Evolutionary conservation across 257 asterid genomes (phyloP).

Genomic region (Euphrasia confusa): DNA sequence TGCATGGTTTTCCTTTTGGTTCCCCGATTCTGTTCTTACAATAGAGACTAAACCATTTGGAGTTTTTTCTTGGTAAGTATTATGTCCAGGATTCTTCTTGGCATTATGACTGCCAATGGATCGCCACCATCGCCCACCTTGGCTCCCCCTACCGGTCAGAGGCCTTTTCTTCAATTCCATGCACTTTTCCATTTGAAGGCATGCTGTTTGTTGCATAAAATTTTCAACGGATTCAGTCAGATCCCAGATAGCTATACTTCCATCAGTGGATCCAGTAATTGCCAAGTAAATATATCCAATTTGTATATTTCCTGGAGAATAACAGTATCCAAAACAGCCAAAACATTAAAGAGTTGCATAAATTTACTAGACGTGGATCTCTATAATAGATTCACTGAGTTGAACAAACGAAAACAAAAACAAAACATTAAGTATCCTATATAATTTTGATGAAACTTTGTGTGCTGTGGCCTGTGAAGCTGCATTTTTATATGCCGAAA

Average conservation of each 20-base stretch:
- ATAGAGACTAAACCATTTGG: slow-evolving; percentile 26
- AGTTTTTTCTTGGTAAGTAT: slow-evolving; percentile 24
- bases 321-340: slow-evolving; percentile 14
- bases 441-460: not conserved
- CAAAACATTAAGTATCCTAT: not conserved
- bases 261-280: slow-evolving; percentile 86
- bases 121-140: slow-evolving; percentile 90
- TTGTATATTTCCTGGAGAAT: slow-evolving; percentile 33
- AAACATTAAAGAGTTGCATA: slow-evolving; percentile 18
- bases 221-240: slow-evolving; percentile 64
- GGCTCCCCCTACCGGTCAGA: slow-evolving; percentile 97
- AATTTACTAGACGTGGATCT: not conserved
- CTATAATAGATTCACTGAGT: slow-evolving; percentile 3
- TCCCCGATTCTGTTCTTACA: slow-evolving; percentile 24
- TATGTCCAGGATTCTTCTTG: slow-evolving; percentile 37
- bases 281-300: slow-evolving; percentile 52
- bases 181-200: slow-evolving; percentile 47
- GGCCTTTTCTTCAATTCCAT: slow-evolving; percentile 78
- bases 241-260: slow-evolving; percentile 89
- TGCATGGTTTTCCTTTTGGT: slow-evolving; percentile 33
- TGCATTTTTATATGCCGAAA: not conserved
- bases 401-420: slow-evolving; percentile 13
- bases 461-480: slow-evolving; percentile 4
- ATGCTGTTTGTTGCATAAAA: slow-evolving; percentile 55
- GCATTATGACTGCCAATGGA: slow-evolving; percentile 38